A percentile compares a stretch with the other conserved stretches of the same genome.
These are phyloP conservation scores for Monosporozyma yasuniensis DNA, from an alignment of 805 yeast genomes.

Conservation along the genomic window DNA sequence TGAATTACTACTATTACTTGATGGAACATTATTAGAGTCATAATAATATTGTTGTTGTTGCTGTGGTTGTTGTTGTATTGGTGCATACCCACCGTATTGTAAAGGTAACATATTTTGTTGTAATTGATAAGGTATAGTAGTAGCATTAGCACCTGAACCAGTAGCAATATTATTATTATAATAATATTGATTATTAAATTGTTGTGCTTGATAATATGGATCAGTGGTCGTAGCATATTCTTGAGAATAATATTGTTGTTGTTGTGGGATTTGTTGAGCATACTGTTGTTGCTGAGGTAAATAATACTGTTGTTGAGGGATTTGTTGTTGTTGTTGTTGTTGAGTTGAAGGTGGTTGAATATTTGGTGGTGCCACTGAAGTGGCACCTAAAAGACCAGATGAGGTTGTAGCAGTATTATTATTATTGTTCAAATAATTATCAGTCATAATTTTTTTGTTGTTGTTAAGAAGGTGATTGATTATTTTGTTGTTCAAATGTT, in stretches of 20 bases:
- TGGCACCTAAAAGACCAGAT: too few species aligned
- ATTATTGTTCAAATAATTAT: not conserved
- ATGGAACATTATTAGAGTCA: not conserved
- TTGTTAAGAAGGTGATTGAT: too few species aligned
- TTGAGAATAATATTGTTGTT: conserved; percentile 4
- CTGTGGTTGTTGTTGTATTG: not conserved
- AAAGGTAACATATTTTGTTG: conserved; percentile 1
- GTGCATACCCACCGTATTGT: conserved; percentile 1
- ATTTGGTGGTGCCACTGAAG: not conserved
- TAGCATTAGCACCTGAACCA: not conserved
- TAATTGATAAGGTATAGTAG: not conserved
- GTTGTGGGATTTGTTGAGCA: conserved; percentile 4
- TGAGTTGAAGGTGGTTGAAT: too few species aligned
- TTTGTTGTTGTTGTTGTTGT: not conserved
- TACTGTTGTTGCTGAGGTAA: conserved; percentile 9
- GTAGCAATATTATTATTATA: conserved; percentile 4
- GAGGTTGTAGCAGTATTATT: too few species aligned
- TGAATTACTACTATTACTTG: too few species aligned
- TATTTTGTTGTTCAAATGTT: too few species aligned
- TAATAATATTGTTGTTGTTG: conserved; percentile 5
- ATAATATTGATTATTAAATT: not conserved
- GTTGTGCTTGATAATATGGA: conserved; percentile 1
- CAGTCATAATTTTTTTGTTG: not conserved
- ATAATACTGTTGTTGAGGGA: not conserved
- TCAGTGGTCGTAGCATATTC: not conserved